A percentile compares a stretch with the other conserved stretches of the same genome.
phyloP scores from a whole-genome alignment of 2,329 filamentous ascomycete species.

The Hypoxylon sp. region DNA sequence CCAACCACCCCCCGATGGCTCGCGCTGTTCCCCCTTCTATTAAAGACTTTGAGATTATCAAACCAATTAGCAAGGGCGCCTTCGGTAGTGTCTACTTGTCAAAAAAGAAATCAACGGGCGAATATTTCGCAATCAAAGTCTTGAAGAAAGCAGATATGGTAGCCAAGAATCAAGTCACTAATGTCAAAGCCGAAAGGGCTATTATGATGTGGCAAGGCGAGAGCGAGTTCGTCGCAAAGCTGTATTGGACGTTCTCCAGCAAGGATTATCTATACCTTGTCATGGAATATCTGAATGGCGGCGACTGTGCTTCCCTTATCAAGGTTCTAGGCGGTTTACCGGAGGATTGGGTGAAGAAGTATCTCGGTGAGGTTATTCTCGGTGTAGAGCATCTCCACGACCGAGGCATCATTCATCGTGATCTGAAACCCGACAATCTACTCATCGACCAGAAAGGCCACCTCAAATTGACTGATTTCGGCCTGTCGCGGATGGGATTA shows the following conservation, averaged over 20 bases:
- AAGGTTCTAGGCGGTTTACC: constrained; percentile 92
- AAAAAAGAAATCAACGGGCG: constrained; percentile 98
- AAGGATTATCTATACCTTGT: constrained; percentile 99
- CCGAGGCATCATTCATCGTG: constrained; percentile 94
- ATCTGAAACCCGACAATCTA: constrained; percentile 96
- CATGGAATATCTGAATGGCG: constrained; percentile 99
- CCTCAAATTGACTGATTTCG: constrained; percentile 97
- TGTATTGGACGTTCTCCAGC: constrained; percentile 99
- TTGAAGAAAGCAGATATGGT: constrained; percentile 99
- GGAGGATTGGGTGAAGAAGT: constrained; percentile 99
- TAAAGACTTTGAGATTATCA: constrained; percentile 99
- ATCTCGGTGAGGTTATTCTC: constrained; percentile 95
- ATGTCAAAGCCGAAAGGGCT: constrained; percentile 97
- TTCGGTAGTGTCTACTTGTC: constrained; percentile 98
- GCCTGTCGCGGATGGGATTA: constrained; percentile 95
- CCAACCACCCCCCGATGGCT: constrained; percentile 84
- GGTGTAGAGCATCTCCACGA: constrained; percentile 96
- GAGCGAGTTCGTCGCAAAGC: constrained; percentile 98
- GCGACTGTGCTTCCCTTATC: constrained; percentile 95
- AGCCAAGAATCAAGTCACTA: constrained; percentile 98
- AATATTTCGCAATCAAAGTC: constrained; percentile 99
- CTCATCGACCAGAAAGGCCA: constrained; percentile 98
- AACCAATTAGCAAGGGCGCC: constrained; percentile 98
- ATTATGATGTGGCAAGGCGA: constrained; percentile 99
- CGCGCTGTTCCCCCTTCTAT: constrained; percentile 94